Conservation (phyloP, 2,329 filamentous ascomycete species). For the Calycina herbarum region DNA sequence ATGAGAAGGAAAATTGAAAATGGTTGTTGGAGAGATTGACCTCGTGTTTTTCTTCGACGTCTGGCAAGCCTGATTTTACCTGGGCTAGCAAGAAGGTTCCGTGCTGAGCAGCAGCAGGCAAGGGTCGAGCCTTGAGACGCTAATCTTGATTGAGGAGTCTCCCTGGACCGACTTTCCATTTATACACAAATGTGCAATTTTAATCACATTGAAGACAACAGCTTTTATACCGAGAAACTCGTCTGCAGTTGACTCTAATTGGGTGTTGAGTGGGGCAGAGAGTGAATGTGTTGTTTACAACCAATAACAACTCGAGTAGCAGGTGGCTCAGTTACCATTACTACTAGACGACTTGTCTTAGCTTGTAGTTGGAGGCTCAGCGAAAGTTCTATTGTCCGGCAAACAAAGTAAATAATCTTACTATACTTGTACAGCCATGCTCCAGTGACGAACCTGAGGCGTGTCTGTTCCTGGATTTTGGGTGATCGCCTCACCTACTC, state of each 20-base stretch:
- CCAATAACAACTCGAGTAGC: too few relatives aligned
- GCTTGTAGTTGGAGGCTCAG: neutral
- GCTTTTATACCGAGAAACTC: too few relatives aligned
- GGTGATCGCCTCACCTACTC: neutral
- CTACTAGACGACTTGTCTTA: neutral
- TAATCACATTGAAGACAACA: neutral
- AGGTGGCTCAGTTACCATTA: neutral
- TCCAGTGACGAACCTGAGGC: too few relatives aligned
- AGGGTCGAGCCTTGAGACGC: neutral
- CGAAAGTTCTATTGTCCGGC: neutral
- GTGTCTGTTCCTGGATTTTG: neutral
- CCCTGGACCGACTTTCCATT: neutral
- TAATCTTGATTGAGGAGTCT: constrained; percentile 1
- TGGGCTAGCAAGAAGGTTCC: too few relatives aligned
- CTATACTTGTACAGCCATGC: too few relatives aligned
- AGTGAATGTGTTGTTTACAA: too few relatives aligned
- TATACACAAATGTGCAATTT: constrained; percentile 1
- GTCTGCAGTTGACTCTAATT: too few relatives aligned
- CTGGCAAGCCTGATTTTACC: too few relatives aligned
- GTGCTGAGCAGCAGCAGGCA: neutral
- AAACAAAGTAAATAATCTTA: neutral
- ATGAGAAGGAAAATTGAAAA: neutral
- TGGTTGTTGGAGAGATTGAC: neutral
- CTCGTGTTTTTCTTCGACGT: too few relatives aligned
- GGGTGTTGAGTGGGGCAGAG: too few relatives aligned